Percentiles rank a stretch among this genome's conserved stretches.
These are phyloP conservation scores for Persicaria tinctoria DNA, from an alignment of 148 eudicot genomes.

Conservation along the genomic window DNA sequence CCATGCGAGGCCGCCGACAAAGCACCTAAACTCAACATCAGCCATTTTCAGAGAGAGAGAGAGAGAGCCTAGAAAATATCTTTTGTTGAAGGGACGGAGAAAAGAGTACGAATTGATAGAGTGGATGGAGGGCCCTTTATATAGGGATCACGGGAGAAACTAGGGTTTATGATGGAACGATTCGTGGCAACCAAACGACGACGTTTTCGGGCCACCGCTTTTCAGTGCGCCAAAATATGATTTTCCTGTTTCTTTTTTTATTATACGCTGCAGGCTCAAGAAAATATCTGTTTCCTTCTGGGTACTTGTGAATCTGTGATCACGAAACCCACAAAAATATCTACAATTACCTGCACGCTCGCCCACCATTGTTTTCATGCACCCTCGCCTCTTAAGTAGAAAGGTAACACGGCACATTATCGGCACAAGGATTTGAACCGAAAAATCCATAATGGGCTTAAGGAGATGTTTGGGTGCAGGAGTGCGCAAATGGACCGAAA, in stretches of 20 bases:
- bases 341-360: conserved; percentile 3
- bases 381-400: neutral
- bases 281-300: neutral
- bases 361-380: neutral
- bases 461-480: too few species aligned
- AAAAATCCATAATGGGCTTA: too few species aligned
- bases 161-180: neutral
- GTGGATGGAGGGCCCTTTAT: neutral
- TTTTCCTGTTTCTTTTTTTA: neutral
- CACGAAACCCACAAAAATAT: neutral
- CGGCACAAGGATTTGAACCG: too few species aligned
- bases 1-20: conserved; percentile 13
- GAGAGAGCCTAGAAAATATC: neutral
- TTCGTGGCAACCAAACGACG: neutral
- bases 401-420: neutral
- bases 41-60: neutral
- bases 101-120: neutral
- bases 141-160: neutral
- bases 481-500: too few species aligned
- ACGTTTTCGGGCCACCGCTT: neutral
- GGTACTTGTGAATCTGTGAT: neutral
- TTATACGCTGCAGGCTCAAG: neutral
- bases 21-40: conserved; percentile 15
- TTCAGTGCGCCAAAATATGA: neutral
- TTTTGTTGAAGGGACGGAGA: neutral